These are phyloP conservation scores for Globisporangium camurandrum DNA, from an alignment of 352 stramenopile species.

Conservation along the genomic window DNA sequence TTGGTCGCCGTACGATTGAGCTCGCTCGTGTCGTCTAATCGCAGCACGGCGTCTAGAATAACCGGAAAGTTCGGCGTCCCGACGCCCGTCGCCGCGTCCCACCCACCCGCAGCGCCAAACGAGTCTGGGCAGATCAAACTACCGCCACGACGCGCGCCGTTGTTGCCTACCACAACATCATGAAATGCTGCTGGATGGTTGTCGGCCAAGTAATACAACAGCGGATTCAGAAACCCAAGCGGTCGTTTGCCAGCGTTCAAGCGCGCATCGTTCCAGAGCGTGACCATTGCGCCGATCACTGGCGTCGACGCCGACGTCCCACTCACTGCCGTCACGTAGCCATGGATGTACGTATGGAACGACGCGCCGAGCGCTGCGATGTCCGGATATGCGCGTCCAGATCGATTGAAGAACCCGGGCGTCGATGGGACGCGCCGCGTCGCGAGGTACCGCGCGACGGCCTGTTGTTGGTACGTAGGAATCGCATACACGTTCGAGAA, in stretches of 20 bases:
- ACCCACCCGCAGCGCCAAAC: slow-evolving; percentile 78
- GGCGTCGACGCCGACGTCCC: slow-evolving; percentile 86
- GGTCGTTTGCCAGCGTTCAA: slow-evolving; percentile 71
- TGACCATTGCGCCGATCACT: slow-evolving; percentile 79
- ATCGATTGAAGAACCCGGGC: slow-evolving; percentile 69
- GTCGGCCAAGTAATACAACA: slow-evolving; percentile 76
- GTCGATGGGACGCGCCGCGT: slow-evolving; percentile 34
- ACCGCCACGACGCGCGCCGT: slow-evolving; percentile 45
- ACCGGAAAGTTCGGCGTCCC: slow-evolving; percentile 80
- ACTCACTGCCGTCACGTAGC: slow-evolving; percentile 34
- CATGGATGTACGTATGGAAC: slow-evolving; percentile 66
- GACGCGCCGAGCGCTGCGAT: slow-evolving; percentile 64
- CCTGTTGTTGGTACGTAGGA: slow-evolving; percentile 67
- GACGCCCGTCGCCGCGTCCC: slow-evolving; percentile 84
- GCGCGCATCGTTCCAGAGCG: slow-evolving; percentile 80
- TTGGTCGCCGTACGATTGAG: slow-evolving; percentile 10
- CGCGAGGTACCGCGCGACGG: slow-evolving; percentile 59
- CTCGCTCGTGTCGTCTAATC: slow-evolving; percentile 49
- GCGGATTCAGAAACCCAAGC: slow-evolving; percentile 83
- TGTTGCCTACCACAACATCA: slow-evolving; percentile 83
- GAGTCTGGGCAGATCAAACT: slow-evolving; percentile 52
- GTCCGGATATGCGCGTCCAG: slow-evolving; percentile 86
- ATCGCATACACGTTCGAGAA: slow-evolving; percentile 81
- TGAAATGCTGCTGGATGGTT: slow-evolving; percentile 58
- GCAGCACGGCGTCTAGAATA: slow-evolving; percentile 45